phyloP scores from a whole-genome alignment of 768 basidiomycete genomes.

The Boletus eberwhitei region DNA sequence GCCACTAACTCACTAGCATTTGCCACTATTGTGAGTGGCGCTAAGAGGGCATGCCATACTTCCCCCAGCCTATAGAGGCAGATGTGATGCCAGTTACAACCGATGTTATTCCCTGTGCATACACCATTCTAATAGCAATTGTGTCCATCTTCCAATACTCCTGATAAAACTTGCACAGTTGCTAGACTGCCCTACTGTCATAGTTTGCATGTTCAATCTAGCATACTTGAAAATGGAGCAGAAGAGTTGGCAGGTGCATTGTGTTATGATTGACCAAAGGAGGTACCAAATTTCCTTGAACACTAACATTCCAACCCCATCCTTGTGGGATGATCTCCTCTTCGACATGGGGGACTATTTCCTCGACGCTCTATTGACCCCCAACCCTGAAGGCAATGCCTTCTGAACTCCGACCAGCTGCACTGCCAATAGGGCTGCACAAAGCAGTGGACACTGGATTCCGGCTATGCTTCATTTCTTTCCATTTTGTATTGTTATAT shows the following conservation, averaged over 20 bases:
- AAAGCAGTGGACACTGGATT: too few relatives aligned
- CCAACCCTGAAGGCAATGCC: too few relatives aligned
- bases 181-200: conserved; percentile 4
- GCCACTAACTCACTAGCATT: conserved; percentile 2
- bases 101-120: conserved; percentile 15
- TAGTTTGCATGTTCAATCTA: conserved; percentile 10
- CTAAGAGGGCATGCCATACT: background rate
- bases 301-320: too few relatives aligned
- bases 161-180: conserved; percentile 11
- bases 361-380: too few relatives aligned
- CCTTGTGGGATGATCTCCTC: too few relatives aligned
- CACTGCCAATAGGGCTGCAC: too few relatives aligned
- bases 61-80: background rate
- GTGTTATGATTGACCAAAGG: too few relatives aligned
- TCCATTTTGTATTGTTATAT: too few relatives aligned
- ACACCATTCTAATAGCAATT: conserved; percentile 11
- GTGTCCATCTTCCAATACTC: conserved; percentile 22
- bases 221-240: conserved; percentile 10
- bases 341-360: too few relatives aligned
- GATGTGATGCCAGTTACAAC: conserved; percentile 12
- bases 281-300: too few relatives aligned
- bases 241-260: conserved; percentile 7
- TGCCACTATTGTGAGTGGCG: conserved; percentile 10
- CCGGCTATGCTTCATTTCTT: too few relatives aligned
- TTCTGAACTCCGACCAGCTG: too few relatives aligned